These are phyloP conservation scores for Mycena polygramma DNA, from an alignment of 768 basidiomycete genomes.

Conservation along the genomic window DNA sequence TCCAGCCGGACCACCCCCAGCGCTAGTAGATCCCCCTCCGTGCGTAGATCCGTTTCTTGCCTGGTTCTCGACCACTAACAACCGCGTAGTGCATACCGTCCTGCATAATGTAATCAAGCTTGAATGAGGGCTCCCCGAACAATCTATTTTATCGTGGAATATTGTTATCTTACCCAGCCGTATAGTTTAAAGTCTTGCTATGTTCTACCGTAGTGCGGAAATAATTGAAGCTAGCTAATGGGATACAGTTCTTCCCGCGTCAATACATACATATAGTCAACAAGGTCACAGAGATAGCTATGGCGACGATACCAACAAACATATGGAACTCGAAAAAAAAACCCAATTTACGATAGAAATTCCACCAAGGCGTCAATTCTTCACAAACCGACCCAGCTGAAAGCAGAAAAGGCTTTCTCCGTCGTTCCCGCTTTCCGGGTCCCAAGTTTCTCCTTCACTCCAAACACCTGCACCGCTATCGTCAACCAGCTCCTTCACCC, in stretches of 20 bases:
- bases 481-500: constrained; percentile 53
- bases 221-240: too few relatives aligned
- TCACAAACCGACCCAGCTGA: constrained; percentile 69
- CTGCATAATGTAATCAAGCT: neutral
- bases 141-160: neutral
- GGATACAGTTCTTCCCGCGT: too few relatives aligned
- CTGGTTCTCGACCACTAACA: neutral
- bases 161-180: neutral
- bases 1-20: constrained; percentile 19
- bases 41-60: neutral
- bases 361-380: constrained; percentile 40
- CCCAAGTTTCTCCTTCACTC: constrained; percentile 60
- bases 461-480: constrained; percentile 58
- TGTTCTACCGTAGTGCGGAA: too few relatives aligned
- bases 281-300: too few relatives aligned
- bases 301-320: too few relatives aligned
- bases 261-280: too few relatives aligned
- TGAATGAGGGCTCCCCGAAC: neutral
- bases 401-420: constrained; percentile 73
- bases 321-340: too few relatives aligned
- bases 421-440: constrained; percentile 56
- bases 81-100: constrained; percentile 10
- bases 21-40: constrained; percentile 24
- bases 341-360: too few relatives aligned
- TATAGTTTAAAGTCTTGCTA: neutral